These are phyloP conservation scores for Vaccinium corymbosum DNA, from an alignment of 148 eudicot genomes.

Conservation along the genomic window DNA sequence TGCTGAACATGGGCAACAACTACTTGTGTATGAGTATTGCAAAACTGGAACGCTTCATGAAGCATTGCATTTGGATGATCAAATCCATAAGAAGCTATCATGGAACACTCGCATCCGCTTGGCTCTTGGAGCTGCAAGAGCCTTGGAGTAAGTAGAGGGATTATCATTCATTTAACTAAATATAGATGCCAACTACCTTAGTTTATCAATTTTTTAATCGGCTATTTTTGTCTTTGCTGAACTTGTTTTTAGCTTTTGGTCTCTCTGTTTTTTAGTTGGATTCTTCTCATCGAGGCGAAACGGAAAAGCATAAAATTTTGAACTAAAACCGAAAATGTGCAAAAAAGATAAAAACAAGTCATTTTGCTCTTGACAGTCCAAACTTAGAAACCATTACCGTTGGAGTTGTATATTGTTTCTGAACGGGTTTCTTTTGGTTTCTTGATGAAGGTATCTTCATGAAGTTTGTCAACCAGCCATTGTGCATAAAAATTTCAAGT, in stretches of 20 bases:
- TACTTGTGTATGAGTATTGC: constrained; percentile 66
- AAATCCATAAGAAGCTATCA: constrained; percentile 60
- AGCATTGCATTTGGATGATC: constrained; percentile 76
- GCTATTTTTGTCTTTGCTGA: not conserved
- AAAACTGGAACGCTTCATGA: constrained; percentile 69
- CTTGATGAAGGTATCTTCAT: constrained; percentile 68
- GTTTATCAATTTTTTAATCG: not conserved
- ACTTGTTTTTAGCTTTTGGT: not conserved
- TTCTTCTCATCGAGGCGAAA: not conserved
- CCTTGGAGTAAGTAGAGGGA: constrained; percentile 69
- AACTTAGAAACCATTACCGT: not conserved
- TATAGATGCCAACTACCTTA: not conserved
- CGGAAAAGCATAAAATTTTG: not conserved
- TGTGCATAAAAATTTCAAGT: constrained; percentile 82
- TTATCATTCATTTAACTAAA: not conserved
- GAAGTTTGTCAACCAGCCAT: constrained; percentile 72
- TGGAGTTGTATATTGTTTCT: not conserved
- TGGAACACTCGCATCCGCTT: constrained; percentile 77
- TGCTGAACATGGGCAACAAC: constrained; percentile 68
- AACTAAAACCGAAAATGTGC: not conserved
- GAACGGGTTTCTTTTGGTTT: constrained; percentile 18
- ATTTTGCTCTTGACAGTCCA: not conserved
- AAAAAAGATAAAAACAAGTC: not conserved
- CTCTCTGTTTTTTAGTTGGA: not conserved
- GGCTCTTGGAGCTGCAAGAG: constrained; percentile 91